Evolutionary conservation across 2,329 filamentous ascomycete species (phyloP).

Genomic region (Dissoconium aciculare): DNA sequence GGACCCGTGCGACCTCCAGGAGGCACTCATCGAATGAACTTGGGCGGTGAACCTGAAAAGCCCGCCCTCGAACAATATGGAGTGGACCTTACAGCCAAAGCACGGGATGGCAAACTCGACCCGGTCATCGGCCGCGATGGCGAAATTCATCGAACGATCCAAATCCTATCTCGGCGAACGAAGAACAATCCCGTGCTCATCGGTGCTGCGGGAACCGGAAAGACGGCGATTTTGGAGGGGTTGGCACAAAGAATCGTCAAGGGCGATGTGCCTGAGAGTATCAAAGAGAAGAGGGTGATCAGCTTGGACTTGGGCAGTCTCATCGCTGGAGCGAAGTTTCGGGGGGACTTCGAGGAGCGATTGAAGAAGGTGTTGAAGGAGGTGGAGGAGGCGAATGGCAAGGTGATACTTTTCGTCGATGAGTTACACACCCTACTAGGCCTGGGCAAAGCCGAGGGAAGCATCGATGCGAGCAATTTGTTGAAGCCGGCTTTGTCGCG

Average conservation of each 20-base stretch:
- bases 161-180: slow-evolving; percentile 80
- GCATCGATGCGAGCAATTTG: slow-evolving; percentile 89
- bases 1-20: slow-evolving; percentile 69
- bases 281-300: slow-evolving; percentile 87
- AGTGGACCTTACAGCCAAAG: slow-evolving; percentile 70
- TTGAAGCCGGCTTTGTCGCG: slow-evolving; percentile 86
- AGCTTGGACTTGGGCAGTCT: slow-evolving; percentile 77
- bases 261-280: slow-evolving; percentile 86
- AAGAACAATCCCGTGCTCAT: slow-evolving; percentile 99
- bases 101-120: slow-evolving; percentile 92
- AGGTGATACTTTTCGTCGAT: slow-evolving; percentile 88
- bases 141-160: slow-evolving; percentile 80
- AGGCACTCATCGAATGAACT: slow-evolving; percentile 85
- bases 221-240: slow-evolving; percentile 85
- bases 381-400: slow-evolving; percentile 74
- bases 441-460: slow-evolving; percentile 86
- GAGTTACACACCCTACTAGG: slow-evolving; percentile 85
- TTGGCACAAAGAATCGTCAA: slow-evolving; percentile 77
- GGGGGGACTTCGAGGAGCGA: slow-evolving; percentile 91
- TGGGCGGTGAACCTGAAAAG: slow-evolving; percentile 63
- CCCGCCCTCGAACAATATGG: slow-evolving; percentile 82
- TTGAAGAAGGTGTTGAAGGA: slow-evolving; percentile 83
- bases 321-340: slow-evolving; percentile 88
- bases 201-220: slow-evolving; percentile 77
- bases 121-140: slow-evolving; percentile 94